Evolutionary conservation across 2,329 filamentous ascomycete genomes (phyloP).

Genomic region (Penicillium expansum): DNA sequence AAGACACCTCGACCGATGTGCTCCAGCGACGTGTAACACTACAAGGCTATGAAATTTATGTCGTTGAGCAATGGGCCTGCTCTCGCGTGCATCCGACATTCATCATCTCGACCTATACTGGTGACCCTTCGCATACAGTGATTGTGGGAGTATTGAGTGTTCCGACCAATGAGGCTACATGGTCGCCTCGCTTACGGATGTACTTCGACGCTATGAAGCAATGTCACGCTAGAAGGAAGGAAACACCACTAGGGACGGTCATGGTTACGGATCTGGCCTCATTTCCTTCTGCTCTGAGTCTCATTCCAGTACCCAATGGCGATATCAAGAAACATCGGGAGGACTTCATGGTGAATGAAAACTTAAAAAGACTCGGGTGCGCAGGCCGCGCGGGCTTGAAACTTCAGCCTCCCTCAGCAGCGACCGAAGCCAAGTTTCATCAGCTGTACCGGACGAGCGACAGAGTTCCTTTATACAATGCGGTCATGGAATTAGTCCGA

Average conservation of each 20-base stretch:
- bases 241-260: conserved; percentile 76
- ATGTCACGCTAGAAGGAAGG: conserved; percentile 78
- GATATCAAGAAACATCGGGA: conserved; percentile 77
- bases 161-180: conserved; percentile 72
- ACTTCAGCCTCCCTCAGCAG: conserved; percentile 71
- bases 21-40: conserved; percentile 69
- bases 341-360: conserved; percentile 89
- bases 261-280: conserved; percentile 93
- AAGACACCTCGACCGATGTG: conserved; percentile 73
- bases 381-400: conserved; percentile 85
- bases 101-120: conserved; percentile 89
- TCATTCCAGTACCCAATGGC: conserved; percentile 86
- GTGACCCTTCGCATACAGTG: conserved; percentile 75
- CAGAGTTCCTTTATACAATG: conserved; percentile 70
- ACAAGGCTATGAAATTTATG: conserved; percentile 83
- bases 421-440: conserved; percentile 85
- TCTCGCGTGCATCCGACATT: conserved; percentile 87
- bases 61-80: conserved; percentile 97
- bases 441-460: conserved; percentile 87
- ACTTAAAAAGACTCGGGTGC: conserved; percentile 88
- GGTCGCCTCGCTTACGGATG: conserved; percentile 74
- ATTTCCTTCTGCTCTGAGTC: conserved; percentile 86
- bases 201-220: conserved; percentile 86
- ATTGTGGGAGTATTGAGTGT: conserved; percentile 77
- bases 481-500: conserved; percentile 85